Evolutionary conservation across 2,329 filamentous ascomycete species (phyloP).

Genomic region (Canariomyces notabilis): DNA sequence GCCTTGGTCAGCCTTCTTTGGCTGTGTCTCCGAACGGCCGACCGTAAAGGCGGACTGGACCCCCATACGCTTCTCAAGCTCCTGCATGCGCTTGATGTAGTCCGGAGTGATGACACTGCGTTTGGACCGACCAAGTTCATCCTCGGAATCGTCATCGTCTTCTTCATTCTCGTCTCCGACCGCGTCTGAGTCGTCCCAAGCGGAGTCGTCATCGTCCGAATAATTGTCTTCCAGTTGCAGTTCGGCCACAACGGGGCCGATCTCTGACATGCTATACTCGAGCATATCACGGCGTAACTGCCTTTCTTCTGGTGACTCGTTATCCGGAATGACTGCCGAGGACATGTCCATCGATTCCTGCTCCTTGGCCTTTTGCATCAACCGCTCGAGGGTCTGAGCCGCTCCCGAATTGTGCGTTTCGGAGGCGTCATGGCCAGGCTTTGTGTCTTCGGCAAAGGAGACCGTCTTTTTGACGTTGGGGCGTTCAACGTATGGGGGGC

Average conservation of each 20-base stretch:
- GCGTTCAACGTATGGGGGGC: not conserved
- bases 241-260: conserved; percentile 88
- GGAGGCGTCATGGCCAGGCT: conserved; percentile 37
- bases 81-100: conserved; percentile 77
- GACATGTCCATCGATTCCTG: conserved; percentile 45
- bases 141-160: conserved; percentile 62
- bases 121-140: conserved; percentile 70
- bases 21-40: conserved; percentile 50
- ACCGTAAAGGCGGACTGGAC: conserved; percentile 47
- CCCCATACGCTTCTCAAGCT: conserved; percentile 72
- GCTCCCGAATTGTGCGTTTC: conserved; percentile 34
- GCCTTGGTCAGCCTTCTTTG: conserved; percentile 33
- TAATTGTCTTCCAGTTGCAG: conserved; percentile 72
- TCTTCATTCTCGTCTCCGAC: conserved; percentile 45
- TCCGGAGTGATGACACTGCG: conserved; percentile 63
- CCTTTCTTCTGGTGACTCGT: conserved; percentile 77
- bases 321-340: conserved; percentile 58
- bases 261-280: conserved; percentile 79
- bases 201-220: conserved; percentile 49
- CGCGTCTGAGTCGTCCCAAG: conserved; percentile 50
- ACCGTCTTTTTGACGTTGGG: conserved; percentile 50
- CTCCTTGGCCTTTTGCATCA: conserved; percentile 53
- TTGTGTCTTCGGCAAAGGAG: conserved; percentile 58
- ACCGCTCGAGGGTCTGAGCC: conserved; percentile 48
- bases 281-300: conserved; percentile 82